phyloP scores from a whole-genome alignment of 192 early-diverging fungal species.

The Rhizophlyctis rosea region DNA sequence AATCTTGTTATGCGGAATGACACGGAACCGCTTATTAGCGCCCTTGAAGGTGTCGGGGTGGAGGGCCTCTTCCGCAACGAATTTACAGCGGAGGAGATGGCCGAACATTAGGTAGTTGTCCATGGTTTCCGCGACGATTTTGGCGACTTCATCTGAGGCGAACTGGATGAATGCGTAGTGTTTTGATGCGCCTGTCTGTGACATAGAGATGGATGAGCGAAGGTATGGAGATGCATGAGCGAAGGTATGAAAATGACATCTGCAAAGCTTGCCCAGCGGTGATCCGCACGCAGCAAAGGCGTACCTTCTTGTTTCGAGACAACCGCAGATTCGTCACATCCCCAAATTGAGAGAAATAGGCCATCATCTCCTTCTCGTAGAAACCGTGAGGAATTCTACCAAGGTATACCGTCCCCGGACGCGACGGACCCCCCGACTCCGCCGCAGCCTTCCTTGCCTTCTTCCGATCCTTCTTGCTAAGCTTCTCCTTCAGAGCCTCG shows the following conservation, averaged over 20 bases:
- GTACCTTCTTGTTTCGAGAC: slow-evolving; percentile 77
- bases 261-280: too few relatives aligned
- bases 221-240: not conserved
- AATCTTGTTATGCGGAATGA: slow-evolving; percentile 58
- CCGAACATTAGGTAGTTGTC: slow-evolving; percentile 87
- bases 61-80: slow-evolving; percentile 68
- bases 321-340: slow-evolving; percentile 71
- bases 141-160: slow-evolving; percentile 69
- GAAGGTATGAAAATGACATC: slow-evolving; percentile 1
- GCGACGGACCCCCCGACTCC: not conserved
- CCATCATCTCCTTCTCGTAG: slow-evolving; percentile 87
- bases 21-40: slow-evolving; percentile 67
- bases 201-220: slow-evolving; percentile 3
- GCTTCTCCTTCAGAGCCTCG: slow-evolving; percentile 1
- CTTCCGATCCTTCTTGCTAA: not conserved
- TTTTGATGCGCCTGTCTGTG: slow-evolving; percentile 79
- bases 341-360: slow-evolving; percentile 95
- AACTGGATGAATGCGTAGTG: slow-evolving; percentile 98
- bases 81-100: slow-evolving; percentile 72
- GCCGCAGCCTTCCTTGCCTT: slow-evolving; percentile 11
- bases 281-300: too few relatives aligned
- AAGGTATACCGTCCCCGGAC: slow-evolving; percentile 78
- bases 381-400: slow-evolving; percentile 94
- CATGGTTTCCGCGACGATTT: slow-evolving; percentile 95
- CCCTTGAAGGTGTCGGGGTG: slow-evolving; percentile 73